A percentile compares a stretch with the other conserved stretches of the same genome.
phyloP scores from a whole-genome alignment of 2,329 filamentous ascomycete species.

The Talaromyces sp. region DNA sequence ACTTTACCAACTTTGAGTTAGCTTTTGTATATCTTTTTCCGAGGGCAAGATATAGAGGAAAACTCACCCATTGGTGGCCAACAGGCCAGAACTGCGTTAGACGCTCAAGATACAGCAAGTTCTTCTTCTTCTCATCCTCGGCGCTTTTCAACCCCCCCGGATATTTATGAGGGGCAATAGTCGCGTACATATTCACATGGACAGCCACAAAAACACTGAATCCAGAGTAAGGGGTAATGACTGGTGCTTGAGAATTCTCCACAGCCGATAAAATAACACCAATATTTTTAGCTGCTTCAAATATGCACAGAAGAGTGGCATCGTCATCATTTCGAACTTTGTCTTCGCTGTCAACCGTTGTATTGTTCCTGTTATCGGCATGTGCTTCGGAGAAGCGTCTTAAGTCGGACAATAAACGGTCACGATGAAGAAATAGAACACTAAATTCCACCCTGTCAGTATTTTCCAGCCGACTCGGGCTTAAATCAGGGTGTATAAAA shows the following conservation, averaged over 20 bases:
- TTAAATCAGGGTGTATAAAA: background rate
- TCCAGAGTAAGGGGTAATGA: slow-evolving; percentile 34
- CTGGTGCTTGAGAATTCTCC: slow-evolving; percentile 26
- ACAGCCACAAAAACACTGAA: slow-evolving; percentile 35
- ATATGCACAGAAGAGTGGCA: slow-evolving; percentile 27
- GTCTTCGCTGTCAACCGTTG: background rate
- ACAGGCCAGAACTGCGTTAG: slow-evolving; percentile 31
- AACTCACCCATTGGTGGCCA: slow-evolving; percentile 29
- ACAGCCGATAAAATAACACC: slow-evolving; percentile 26
- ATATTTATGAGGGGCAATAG: slow-evolving; percentile 28
- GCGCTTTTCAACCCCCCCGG: slow-evolving; percentile 28
- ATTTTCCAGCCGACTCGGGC: background rate
- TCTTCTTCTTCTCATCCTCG: slow-evolving; percentile 27
- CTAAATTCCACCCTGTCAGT: slow-evolving; percentile 11
- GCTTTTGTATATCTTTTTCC: background rate
- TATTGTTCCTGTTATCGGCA: slow-evolving; percentile 12
- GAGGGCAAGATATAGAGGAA: slow-evolving; percentile 1
- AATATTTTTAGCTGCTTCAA: slow-evolving; percentile 30
- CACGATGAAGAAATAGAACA: slow-evolving; percentile 31
- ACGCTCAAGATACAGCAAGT: slow-evolving; percentile 29
- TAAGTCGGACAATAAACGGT: slow-evolving; percentile 29
- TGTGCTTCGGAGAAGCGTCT: slow-evolving; percentile 21
- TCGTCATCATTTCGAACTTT: background rate
- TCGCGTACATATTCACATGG: slow-evolving; percentile 37
- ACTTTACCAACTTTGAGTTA: slow-evolving; percentile 17